A percentile compares a stretch with the other conserved stretches of the same genome.
phyloP scores from a whole-genome alignment of 2,329 filamentous ascomycete species.

The Emergomyces orientalis region DNA sequence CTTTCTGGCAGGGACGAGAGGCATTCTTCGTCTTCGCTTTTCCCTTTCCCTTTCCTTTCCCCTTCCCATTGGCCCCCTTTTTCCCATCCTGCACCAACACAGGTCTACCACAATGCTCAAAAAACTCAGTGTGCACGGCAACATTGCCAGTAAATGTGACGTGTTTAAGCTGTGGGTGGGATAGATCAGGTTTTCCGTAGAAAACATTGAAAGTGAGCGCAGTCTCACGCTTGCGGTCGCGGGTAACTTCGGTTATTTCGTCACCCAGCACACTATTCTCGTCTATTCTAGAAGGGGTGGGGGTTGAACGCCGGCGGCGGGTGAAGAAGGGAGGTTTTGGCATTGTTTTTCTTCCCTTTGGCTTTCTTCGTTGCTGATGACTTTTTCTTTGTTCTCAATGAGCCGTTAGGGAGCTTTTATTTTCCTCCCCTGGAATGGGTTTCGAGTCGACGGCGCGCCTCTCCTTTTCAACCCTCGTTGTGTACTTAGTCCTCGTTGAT shows the following conservation, averaged over 20 bases:
- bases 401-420: not conserved
- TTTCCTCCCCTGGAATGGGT: not conserved
- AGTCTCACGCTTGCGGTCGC: constrained; percentile 4
- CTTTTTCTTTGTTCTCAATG: not conserved
- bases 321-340: not conserved
- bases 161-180: constrained; percentile 6
- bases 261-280: not conserved
- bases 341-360: not conserved
- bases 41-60: not conserved
- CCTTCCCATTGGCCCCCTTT: not conserved
- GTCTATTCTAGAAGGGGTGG: not conserved
- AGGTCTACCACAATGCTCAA: constrained; percentile 1
- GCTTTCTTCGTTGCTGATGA: not conserved
- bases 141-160: constrained; percentile 9
- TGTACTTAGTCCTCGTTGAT: not conserved
- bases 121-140: constrained; percentile 6
- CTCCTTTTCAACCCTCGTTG: not conserved
- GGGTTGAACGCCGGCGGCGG: not conserved
- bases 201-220: constrained; percentile 14
- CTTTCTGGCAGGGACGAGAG: not conserved
- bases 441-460: not conserved
- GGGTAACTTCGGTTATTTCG: constrained; percentile 4
- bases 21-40: not conserved
- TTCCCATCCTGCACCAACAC: not conserved
- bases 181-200: constrained; percentile 12